A percentile compares a stretch with the other conserved stretches of the same genome.
These are phyloP conservation scores for Deinandra increscens DNA, from an alignment of 129 eudicot species.

Conservation along the genomic window DNA sequence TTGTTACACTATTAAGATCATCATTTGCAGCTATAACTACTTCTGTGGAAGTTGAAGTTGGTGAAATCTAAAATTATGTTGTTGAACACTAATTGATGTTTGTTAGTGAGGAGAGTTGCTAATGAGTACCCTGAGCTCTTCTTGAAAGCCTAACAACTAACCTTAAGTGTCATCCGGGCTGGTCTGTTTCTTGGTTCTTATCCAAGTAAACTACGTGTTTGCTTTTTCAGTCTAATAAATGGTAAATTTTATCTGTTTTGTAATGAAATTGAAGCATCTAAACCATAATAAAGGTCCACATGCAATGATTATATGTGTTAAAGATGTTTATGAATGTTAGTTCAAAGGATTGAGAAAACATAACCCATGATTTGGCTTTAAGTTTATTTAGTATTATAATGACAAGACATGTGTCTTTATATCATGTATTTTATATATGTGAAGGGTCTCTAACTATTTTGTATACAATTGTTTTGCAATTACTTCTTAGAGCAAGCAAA, in stretches of 20 bases:
- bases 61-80: background rate
- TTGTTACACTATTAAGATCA: background rate
- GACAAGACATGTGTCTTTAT: background rate
- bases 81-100: background rate
- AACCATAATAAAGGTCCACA: background rate
- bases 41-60: background rate
- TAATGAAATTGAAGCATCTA: slow-evolving; percentile 1
- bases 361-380: background rate
- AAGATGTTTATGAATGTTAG: background rate
- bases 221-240: background rate
- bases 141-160: background rate
- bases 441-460: background rate
- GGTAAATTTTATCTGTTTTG: background rate
- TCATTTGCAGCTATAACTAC: background rate
- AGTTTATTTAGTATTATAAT: background rate
- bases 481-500: slow-evolving; percentile 53
- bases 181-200: background rate
- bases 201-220: slow-evolving; percentile 2
- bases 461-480: background rate
- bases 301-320: background rate
- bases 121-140: too few species aligned
- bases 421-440: background rate
- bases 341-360: background rate
- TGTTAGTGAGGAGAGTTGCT: background rate
- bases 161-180: background rate